Conservation (phyloP, 208 protist species). For the Trypanosoma mega region DNA sequence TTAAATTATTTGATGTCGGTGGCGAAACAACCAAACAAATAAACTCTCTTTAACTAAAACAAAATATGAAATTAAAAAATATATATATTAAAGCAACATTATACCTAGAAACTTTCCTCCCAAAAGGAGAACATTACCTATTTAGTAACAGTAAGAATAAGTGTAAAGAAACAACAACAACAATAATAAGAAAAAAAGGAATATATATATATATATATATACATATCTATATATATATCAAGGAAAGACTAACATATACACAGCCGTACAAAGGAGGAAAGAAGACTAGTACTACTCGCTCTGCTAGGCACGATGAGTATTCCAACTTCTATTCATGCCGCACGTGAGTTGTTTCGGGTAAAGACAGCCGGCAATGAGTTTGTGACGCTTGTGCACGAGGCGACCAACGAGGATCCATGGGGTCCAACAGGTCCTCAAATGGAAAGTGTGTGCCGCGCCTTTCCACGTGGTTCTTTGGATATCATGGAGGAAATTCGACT, state of each 20-base stretch:
- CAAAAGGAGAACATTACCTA: too few relatives aligned
- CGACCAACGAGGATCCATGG: conserved; percentile 90
- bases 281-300: background rate
- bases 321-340: conserved; percentile 30
- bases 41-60: too few relatives aligned
- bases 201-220: too few relatives aligned
- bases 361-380: conserved; percentile 71
- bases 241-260: background rate
- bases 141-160: too few relatives aligned
- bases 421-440: conserved; percentile 87
- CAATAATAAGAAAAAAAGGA: too few relatives aligned
- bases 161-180: too few relatives aligned
- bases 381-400: conserved; percentile 68
- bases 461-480: conserved; percentile 48
- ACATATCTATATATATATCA: conserved; percentile 11
- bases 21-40: too few relatives aligned
- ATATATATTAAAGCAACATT: too few relatives aligned
- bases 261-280: conserved; percentile 4
- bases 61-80: too few relatives aligned
- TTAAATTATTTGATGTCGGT: too few relatives aligned
- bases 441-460: conserved; percentile 77
- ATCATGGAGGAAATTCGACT: conserved; percentile 84
- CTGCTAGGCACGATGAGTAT: conserved; percentile 21
- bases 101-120: too few relatives aligned
- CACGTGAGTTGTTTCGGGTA: conserved; percentile 82